Conservation (phyloP, 331 rosid genomes). For the Quercus lobata region DNA sequence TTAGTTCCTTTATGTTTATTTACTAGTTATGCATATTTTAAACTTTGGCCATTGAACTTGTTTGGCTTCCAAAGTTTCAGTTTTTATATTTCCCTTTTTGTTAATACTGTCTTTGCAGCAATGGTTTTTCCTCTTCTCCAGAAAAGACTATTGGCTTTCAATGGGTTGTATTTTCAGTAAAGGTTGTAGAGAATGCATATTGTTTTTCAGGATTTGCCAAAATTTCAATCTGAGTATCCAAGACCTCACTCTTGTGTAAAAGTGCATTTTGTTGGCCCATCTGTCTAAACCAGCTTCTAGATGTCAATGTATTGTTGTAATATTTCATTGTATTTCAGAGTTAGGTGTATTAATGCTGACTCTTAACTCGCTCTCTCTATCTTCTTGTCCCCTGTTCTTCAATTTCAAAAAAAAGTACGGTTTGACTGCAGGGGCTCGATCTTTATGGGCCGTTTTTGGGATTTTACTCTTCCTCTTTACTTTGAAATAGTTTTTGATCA, state of each 20-base stretch:
- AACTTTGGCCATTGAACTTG: neutral
- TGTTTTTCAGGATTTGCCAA: neutral
- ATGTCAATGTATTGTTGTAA: neutral
- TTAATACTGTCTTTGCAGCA: neutral
- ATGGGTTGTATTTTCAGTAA: neutral
- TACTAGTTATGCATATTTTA: neutral
- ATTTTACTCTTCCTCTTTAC: constrained; percentile 15
- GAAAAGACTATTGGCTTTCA: neutral
- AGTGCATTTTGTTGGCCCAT: neutral
- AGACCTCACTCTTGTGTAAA: neutral
- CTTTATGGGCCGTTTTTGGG: neutral
- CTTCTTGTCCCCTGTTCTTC: neutral
- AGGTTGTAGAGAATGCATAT: neutral
- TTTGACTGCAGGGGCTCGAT: constrained; percentile 13
- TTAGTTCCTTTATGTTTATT: neutral
- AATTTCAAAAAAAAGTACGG: neutral
- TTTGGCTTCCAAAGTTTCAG: neutral
- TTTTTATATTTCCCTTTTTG: no score
- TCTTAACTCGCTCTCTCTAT: neutral
- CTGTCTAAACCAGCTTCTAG: neutral
- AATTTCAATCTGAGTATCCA: neutral
- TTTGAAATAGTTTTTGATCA: constrained; percentile 8
- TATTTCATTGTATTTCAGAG: constrained; percentile 1
- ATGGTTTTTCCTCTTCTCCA: neutral
- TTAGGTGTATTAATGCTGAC: constrained; percentile 12